Evolutionary conservation across 495 filamentous ascomycete genomes (phyloP), one percentile per base, ranked within the genome.

Genomic region (Aspergillus steynii): DNA sequence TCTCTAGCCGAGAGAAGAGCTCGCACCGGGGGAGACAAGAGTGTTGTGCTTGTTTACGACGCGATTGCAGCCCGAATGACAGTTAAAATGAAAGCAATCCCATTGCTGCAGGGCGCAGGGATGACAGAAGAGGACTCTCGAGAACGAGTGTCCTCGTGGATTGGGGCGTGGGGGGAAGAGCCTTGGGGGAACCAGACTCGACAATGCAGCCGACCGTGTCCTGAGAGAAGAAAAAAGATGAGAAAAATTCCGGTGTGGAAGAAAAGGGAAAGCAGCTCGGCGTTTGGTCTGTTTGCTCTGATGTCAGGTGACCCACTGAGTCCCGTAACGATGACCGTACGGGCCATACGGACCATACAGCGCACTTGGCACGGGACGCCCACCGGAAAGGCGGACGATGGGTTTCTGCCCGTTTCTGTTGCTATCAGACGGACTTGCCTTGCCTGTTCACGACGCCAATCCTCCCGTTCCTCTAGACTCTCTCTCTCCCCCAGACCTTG

Each of bases 381-480:
- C 10, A 9, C 55, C 20, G 53, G 45, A 60, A 65, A 61, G 59
- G 56, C 61, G 60, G 65, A 71, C 74, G 67, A 78, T 74, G 66
- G 53, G 75, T 63, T 78, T 78, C 75, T 72, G 72, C 73, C 75
- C 57, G 65, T 68, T 78, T 78, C 75, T 59, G 9, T 31, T 42
- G 45, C 55, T 50, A 57, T 57, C 55, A 57, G 28, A 31, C 37
- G 37, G 27, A 25, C 29, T 45, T 42, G n/a, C n/a, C 2, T 26
- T 14, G n/a, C 20, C 25, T 4, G 25, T 26, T 27, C 14, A 46
- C 31, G 10, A 27, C 42, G 29, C 37, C 12, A 32, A 57, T 29
- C 48, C 37, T 25, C 55, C 28, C 31, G 31, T 42, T 57, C 31
- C 55, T 47, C 55, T 57, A 26, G 14, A 26, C 28, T 29, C 29